Conservation (phyloP, 768 basidiomycete species). For the Termitomyces sp. region DNA sequence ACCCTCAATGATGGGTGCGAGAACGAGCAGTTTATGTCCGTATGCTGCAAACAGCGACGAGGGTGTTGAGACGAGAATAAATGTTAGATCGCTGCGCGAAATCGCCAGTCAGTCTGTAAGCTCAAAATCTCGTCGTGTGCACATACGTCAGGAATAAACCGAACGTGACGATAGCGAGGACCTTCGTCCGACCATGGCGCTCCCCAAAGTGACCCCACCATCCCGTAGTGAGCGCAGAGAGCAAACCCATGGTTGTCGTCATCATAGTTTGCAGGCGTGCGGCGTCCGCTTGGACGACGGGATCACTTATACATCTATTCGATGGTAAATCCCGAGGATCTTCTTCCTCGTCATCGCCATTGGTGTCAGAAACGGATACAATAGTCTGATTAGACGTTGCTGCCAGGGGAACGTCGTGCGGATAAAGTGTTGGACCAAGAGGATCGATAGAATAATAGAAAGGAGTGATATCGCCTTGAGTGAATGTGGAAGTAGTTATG, state of each 20-base stretch:
- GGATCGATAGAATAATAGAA: slow-evolving; percentile 29
- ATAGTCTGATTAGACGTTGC: slow-evolving; percentile 1
- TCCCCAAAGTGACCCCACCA: slow-evolving; percentile 91
- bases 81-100: slow-evolving; percentile 67
- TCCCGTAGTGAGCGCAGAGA: slow-evolving; percentile 82
- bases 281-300: slow-evolving; percentile 67
- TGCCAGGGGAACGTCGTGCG: slow-evolving; percentile 10
- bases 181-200: slow-evolving; percentile 70
- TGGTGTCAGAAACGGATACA: background rate
- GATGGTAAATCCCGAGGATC: slow-evolving; percentile 35
- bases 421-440: slow-evolving; percentile 25
- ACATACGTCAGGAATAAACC: slow-evolving; percentile 47
- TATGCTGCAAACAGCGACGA: slow-evolving; percentile 57
- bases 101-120: background rate
- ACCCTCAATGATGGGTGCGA: slow-evolving; percentile 83
- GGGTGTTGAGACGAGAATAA: slow-evolving; percentile 77
- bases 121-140: background rate
- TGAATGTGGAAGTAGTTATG: slow-evolving; percentile 3
- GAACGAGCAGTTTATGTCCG: slow-evolving; percentile 70
- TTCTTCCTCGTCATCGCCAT: slow-evolving; percentile 24
- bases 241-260: slow-evolving; percentile 73
- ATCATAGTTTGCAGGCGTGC: slow-evolving; percentile 73
- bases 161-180: slow-evolving; percentile 68
- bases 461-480: slow-evolving; percentile 11
- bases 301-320: slow-evolving; percentile 34